phyloP scores from a whole-genome alignment of 805 yeast species.

The Middelhovenomyces tepae region DNA sequence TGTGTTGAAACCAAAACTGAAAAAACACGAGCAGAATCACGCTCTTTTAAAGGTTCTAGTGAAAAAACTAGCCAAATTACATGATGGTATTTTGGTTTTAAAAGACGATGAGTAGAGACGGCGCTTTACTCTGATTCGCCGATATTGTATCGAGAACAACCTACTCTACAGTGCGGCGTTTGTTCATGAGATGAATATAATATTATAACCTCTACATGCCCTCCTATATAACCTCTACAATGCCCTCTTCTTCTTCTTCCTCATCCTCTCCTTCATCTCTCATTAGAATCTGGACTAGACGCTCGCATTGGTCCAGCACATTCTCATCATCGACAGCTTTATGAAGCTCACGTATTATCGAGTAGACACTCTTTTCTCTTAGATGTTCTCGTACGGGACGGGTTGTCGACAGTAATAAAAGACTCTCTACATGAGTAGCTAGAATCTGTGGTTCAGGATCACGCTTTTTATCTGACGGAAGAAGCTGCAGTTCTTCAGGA shows the following conservation, averaged over 20 bases:
- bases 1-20: conserved; percentile 52
- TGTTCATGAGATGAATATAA: conserved; percentile 13
- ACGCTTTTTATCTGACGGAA: conserved; percentile 65
- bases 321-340: conserved; percentile 37
- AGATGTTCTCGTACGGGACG: conserved; percentile 62
- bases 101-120: conserved; percentile 7
- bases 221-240: conserved; percentile 42
- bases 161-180: too few species aligned
- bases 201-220: conserved; percentile 1
- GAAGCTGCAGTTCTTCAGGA: conserved; percentile 79
- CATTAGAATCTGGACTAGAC: conserved; percentile 83
- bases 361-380: conserved; percentile 77
- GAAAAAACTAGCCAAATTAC: conserved; percentile 47
- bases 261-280: conserved; percentile 61
- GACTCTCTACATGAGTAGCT: conserved; percentile 67
- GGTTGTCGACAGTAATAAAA: conserved; percentile 72
- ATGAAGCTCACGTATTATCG: conserved; percentile 79
- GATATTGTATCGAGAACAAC: too few species aligned
- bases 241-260: conserved; percentile 25
- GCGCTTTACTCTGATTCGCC: too few species aligned
- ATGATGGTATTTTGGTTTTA: conserved; percentile 33
- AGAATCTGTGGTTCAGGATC: conserved; percentile 61
- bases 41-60: conserved; percentile 49
- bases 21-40: conserved; percentile 55
- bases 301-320: conserved; percentile 64